These are phyloP conservation scores for Chaetomium strumarium DNA, from an alignment of 2,329 filamentous ascomycete species.

Conservation along the genomic window DNA sequence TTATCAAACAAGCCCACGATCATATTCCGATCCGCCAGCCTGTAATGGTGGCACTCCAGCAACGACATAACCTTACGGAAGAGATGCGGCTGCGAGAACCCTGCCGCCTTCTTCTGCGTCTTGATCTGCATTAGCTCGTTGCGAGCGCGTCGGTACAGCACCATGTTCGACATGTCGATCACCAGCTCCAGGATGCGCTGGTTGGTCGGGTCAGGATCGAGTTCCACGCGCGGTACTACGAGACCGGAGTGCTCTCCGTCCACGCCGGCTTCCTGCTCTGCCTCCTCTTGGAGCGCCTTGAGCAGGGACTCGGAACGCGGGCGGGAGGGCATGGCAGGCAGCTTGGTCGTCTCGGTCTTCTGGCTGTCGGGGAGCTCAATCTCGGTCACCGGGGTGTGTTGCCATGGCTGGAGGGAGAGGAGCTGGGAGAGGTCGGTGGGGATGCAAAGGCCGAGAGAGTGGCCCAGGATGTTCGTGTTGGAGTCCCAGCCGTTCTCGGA, in stretches of 20 bases:
- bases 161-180: constrained; percentile 85
- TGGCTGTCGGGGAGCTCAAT: constrained; percentile 47
- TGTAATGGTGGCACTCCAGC: constrained; percentile 83
- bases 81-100: constrained; percentile 69
- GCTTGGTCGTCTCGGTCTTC: constrained; percentile 44
- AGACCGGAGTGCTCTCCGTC: not conserved
- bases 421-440: constrained; percentile 72
- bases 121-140: constrained; percentile 76
- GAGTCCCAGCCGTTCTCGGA: constrained; percentile 90
- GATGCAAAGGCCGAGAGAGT: constrained; percentile 81
- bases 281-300: constrained; percentile 23
- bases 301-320: constrained; percentile 35
- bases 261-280: constrained; percentile 16
- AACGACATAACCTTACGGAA: constrained; percentile 83
- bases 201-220: constrained; percentile 44
- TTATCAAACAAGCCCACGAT: constrained; percentile 94
- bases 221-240: constrained; percentile 27
- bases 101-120: constrained; percentile 63
- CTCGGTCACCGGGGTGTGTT: constrained; percentile 42
- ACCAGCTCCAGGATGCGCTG: constrained; percentile 81
- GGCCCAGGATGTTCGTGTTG: constrained; percentile 74
- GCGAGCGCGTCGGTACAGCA: constrained; percentile 82
- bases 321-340: constrained; percentile 37
- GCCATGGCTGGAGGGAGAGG: constrained; percentile 63
- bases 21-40: constrained; percentile 79